Evolutionary conservation across 2,329 filamentous ascomycete genomes (phyloP).

Genomic region (Trichoderma sp.): DNA sequence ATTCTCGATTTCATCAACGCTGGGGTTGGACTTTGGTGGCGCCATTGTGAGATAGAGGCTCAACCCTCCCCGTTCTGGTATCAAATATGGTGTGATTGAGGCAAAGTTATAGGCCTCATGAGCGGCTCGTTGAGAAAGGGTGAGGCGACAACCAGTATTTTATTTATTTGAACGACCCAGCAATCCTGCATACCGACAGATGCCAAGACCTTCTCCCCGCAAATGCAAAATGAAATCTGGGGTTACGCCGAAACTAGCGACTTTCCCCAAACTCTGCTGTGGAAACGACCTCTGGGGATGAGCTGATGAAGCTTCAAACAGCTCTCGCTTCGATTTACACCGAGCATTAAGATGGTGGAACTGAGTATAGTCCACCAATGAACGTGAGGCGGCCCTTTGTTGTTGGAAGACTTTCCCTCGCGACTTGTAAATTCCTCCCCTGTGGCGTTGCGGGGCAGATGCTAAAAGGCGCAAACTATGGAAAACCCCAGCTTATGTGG

Average conservation of each 20-base stretch:
- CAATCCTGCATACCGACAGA: not conserved
- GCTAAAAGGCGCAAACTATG: not conserved
- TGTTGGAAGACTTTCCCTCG: not conserved
- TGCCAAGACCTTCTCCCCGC: not conserved
- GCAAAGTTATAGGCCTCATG: not conserved
- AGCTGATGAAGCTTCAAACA: not conserved
- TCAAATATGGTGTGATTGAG: not conserved
- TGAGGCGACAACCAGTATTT: not conserved
- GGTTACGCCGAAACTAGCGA: not conserved
- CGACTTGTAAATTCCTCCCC: not conserved
- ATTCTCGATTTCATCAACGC: not conserved
- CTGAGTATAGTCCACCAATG: not conserved
- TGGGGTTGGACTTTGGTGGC: not conserved
- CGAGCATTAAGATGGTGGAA: not conserved
- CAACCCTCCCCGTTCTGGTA: too few species aligned
- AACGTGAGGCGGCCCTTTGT: not conserved
- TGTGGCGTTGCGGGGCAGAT: not conserved
- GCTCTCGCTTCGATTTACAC: not conserved
- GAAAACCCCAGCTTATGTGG: not conserved
- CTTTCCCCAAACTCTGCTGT: not conserved
- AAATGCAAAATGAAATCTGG: not conserved
- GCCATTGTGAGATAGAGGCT: not conserved
- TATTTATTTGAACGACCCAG: not conserved
- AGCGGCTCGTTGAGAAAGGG: not conserved
- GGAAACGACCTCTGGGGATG: not conserved